phyloP scores from a whole-genome alignment of 495 filamentous ascomycete species.

The Chaetomium tenue region DNA sequence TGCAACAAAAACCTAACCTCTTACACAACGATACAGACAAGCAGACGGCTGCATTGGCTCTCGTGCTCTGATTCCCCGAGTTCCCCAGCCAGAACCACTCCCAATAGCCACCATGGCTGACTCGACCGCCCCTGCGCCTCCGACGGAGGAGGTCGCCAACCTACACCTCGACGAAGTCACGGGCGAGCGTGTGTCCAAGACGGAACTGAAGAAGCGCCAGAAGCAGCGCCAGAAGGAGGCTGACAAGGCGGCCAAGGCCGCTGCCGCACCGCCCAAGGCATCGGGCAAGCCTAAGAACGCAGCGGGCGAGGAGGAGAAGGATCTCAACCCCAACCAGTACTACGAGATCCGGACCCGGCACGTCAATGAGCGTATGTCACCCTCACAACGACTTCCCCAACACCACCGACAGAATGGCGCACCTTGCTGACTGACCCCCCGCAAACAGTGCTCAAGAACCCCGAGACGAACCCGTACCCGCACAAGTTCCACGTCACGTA shows the following conservation, averaged over 20 bases:
- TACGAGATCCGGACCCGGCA: conserved; percentile 88
- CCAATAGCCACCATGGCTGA: conserved; percentile 50
- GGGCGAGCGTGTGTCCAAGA: conserved; percentile 81
- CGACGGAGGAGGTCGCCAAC: conserved; percentile 63
- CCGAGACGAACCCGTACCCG: conserved; percentile 86
- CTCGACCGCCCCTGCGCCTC: conserved; percentile 43
- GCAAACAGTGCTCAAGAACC: conserved; percentile 60
- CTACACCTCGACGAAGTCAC: conserved; percentile 80
- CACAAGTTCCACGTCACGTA: conserved; percentile 93
- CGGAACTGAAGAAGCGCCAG: conserved; percentile 91
- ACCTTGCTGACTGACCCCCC: conserved; percentile 15
- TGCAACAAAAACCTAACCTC: conserved; percentile 17
- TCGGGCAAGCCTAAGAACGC: conserved; percentile 64
- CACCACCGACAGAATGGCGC: neutral
- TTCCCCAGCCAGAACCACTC: neutral
- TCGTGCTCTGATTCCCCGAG: neutral
- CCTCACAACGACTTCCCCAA: neutral
- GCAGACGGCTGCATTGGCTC: conserved; percentile 5
- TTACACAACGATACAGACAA: conserved; percentile 7
- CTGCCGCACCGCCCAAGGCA: conserved; percentile 65
- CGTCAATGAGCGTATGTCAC: conserved; percentile 64
- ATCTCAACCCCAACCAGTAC: conserved; percentile 88
- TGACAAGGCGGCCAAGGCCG: conserved; percentile 83
- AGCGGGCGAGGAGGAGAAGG: conserved; percentile 44
- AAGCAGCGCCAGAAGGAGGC: conserved; percentile 84